Base-by-base conservation (phyloP, 495 filamentous ascomycete species). In the Aspergillus leporis region DNA sequence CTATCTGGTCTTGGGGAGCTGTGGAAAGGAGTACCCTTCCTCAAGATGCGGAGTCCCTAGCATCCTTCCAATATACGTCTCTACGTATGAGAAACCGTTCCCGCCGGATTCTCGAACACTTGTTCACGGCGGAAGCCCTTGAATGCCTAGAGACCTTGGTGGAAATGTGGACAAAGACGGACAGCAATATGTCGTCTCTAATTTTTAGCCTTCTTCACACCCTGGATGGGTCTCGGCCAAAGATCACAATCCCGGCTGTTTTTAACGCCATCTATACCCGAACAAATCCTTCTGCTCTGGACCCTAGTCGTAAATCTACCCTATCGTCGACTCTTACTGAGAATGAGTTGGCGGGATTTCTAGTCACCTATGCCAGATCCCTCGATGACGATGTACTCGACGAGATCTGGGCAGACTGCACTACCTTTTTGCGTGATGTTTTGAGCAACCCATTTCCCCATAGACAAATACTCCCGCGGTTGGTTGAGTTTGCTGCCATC, bases 311-410 rank as follows among this genome's bases (percentile, higher is more conserved):
- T 53, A 91, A 93, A 75, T 96, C 92, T 18, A 92, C 90, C 0
- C 72, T 98, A 62, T 95, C 93, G 0, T 90, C 92, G 9, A 88
- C 87, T 58, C 72, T 98, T 6, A 83, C 85, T 23, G 93, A 96
- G 58, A 81, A 83, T 2, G 92, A 96, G 63, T 75, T 98, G 16
- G 90, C 92, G 9, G 83, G 87, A 19, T 99, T 98, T 68, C 72
- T 98, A 55, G 87, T 94, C 5, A 89, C 91, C 49, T 99, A 98
- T 68, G 87, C 92, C 1, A 82, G 85, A 22, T 93, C 92, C 4
- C 77, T 97, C 14, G 94, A 99, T 65, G 94, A 99, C 63, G 94
- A 99, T 78, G 89, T 94, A n/a, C 93, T 98, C 80, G 95, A 99
- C 66, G 94, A 99, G 73, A 97, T 99, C 31, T 99, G 94, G 94